Conservation (phyloP, 225 moss, liverwort and hornwort genomes). For the Thuidium tamariscinum region DNA sequence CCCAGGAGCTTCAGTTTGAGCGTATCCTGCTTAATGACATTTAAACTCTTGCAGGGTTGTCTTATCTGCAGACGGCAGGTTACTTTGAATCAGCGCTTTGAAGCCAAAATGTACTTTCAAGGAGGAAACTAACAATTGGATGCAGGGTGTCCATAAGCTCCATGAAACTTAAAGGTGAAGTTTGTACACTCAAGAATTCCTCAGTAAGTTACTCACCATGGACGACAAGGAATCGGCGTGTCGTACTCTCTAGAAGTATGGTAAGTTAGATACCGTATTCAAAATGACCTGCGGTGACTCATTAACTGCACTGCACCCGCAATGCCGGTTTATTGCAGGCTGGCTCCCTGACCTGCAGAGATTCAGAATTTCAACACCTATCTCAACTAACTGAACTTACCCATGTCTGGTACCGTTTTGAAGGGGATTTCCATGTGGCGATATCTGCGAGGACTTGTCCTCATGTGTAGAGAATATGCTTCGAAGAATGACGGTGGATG, state of each 20-base stretch:
- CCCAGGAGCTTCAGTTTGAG: neutral
- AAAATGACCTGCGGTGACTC: neutral
- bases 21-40: neutral
- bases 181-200: neutral
- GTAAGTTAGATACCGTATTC: neutral
- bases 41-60: neutral
- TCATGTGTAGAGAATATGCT: neutral
- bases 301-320: neutral
- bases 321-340: neutral
- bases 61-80: neutral
- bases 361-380: neutral
- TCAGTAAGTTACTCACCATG: too few species aligned
- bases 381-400: slow-evolving; percentile 5
- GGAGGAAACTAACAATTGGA: neutral
- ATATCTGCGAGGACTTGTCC: neutral
- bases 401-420: neutral
- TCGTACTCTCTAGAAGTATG: neutral
- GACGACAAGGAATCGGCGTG: neutral
- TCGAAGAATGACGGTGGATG: neutral
- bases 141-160: neutral
- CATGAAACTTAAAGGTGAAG: neutral
- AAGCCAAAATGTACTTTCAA: neutral
- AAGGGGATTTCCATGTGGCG: neutral
- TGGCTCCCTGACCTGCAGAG: neutral
- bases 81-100: neutral